Evolutionary conservation across 371 early-diverging fungal genomes (phyloP).

Genomic region (Apophysomyces variabilis): DNA sequence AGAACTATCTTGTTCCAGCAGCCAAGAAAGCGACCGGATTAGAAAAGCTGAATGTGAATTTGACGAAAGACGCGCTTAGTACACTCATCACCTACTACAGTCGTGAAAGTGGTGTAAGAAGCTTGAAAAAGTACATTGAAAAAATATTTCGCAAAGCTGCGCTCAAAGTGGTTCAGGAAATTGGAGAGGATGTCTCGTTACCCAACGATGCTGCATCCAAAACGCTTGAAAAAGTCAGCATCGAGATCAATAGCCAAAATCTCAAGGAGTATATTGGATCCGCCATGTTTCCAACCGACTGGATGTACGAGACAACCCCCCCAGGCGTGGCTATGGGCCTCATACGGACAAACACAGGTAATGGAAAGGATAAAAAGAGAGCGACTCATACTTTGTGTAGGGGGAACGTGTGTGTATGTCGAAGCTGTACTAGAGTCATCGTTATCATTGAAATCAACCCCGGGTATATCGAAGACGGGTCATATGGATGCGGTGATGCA

Average conservation of each 20-base stretch:
- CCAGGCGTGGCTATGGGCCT: constrained; percentile 93
- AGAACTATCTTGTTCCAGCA: constrained; percentile 57
- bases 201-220: constrained; percentile 14
- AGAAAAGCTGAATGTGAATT: constrained; percentile 14
- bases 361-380: constrained; percentile 14
- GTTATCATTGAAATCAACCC: constrained; percentile 60
- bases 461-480: constrained; percentile 78
- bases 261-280: constrained; percentile 91
- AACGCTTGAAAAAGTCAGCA: constrained; percentile 49
- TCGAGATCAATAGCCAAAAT: constrained; percentile 63
- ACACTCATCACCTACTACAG: constrained; percentile 55
- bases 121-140: constrained; percentile 64
- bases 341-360: constrained; percentile 91
- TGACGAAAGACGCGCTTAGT: constrained; percentile 25
- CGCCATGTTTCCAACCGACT: constrained; percentile 82
- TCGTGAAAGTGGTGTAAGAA: constrained; percentile 66
- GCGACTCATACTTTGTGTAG: constrained; percentile 28
- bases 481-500: constrained; percentile 98
- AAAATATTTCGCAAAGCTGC: constrained; percentile 95
- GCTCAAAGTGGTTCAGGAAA: constrained; percentile 73
- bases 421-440: constrained; percentile 88
- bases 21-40: constrained; percentile 45
- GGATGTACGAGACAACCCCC: constrained; percentile 86
- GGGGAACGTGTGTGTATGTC: constrained; percentile 89
- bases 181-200: constrained; percentile 37